phyloP scores from a whole-genome alignment of 2,329 filamentous ascomycete species.

The Elsinoe necatrix region DNA sequence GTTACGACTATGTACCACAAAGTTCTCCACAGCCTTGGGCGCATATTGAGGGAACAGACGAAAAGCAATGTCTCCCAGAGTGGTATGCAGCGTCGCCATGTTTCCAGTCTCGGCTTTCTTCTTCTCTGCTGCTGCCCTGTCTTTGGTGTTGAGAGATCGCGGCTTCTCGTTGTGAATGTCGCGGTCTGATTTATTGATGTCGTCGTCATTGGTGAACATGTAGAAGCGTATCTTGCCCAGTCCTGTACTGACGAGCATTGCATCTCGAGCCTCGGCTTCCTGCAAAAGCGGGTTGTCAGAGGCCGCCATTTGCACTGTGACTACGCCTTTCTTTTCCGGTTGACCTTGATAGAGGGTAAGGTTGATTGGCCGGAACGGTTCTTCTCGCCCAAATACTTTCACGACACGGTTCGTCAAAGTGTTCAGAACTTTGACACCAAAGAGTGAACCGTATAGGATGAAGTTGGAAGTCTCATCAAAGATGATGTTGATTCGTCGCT shows the following conservation, averaged over 20 bases:
- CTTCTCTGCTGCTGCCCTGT: constrained; percentile 45
- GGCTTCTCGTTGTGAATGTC: constrained; percentile 96
- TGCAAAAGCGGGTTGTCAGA: constrained; percentile 87
- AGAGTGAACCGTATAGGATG: constrained; percentile 83
- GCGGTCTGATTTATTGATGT: constrained; percentile 71
- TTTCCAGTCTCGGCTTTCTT: constrained; percentile 66
- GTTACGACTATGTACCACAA: constrained; percentile 78
- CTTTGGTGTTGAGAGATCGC: constrained; percentile 46
- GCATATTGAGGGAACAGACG: constrained; percentile 88
- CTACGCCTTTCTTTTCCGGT: constrained; percentile 84
- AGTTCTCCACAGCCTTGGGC: constrained; percentile 94
- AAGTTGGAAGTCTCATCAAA: constrained; percentile 97
- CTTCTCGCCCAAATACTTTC: constrained; percentile 82
- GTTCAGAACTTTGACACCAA: constrained; percentile 92
- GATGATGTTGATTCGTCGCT: constrained; percentile 70
- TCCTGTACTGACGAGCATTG: constrained; percentile 76
- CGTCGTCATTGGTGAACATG: constrained; percentile 90
- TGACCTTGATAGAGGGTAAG: constrained; percentile 88
- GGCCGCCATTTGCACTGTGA: constrained; percentile 95
- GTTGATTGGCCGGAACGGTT: constrained; percentile 75
- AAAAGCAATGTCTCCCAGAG: constrained; percentile 85
- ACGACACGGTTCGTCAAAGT: constrained; percentile 89
- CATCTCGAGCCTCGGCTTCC: constrained; percentile 83
- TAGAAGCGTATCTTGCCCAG: constrained; percentile 89
- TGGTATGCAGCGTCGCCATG: constrained; percentile 81